phyloP scores from a whole-genome alignment of 495 filamentous ascomycete genomes.

The Talaromyces trachyspermus region DNA sequence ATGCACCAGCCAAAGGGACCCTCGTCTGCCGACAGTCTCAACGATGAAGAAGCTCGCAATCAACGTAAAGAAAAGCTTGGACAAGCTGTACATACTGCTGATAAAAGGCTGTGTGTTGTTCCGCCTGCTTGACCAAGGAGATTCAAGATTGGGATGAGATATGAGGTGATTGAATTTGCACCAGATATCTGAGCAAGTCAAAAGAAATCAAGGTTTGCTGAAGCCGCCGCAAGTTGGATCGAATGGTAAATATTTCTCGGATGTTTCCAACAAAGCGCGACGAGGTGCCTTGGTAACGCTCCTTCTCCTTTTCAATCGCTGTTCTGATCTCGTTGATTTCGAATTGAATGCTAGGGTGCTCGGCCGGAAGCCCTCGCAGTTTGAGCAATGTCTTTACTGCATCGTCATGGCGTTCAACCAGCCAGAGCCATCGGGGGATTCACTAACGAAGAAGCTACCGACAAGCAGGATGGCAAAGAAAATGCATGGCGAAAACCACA shows the following conservation, averaged over 20 bases:
- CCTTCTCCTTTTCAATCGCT: conserved; percentile 16
- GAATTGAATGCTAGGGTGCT: conserved; percentile 15
- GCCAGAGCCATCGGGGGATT: conserved; percentile 32
- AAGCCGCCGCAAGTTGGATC: conserved; percentile 13
- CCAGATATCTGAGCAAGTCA: conserved; percentile 24
- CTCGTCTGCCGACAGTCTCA: conserved; percentile 14
- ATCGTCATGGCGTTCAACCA: conserved; percentile 18
- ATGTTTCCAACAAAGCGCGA: conserved; percentile 11
- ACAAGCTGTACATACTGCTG: conserved; percentile 13
- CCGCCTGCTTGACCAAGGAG: conserved; percentile 6
- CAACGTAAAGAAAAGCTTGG: conserved; percentile 26
- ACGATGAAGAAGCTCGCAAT: conserved; percentile 14
- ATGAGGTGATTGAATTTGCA: conserved; percentile 15
- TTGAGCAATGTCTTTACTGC: conserved; percentile 18
- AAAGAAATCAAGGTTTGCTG: conserved; percentile 18
- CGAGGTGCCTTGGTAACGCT: conserved; percentile 1
- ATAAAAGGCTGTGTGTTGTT: conserved; percentile 12
- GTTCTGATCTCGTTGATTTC: conserved; percentile 22
- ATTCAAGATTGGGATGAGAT: conserved; percentile 16
- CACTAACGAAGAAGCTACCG: conserved; percentile 18
- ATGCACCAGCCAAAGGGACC: conserved; percentile 10
- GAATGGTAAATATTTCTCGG: conserved; percentile 12
- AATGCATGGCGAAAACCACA: conserved; percentile 11
- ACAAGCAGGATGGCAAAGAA: conserved; percentile 10
- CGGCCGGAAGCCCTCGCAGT: conserved; percentile 18